Conservation (phyloP, 1,139 yeast species). For the Arxiozyma bovina region DNA sequence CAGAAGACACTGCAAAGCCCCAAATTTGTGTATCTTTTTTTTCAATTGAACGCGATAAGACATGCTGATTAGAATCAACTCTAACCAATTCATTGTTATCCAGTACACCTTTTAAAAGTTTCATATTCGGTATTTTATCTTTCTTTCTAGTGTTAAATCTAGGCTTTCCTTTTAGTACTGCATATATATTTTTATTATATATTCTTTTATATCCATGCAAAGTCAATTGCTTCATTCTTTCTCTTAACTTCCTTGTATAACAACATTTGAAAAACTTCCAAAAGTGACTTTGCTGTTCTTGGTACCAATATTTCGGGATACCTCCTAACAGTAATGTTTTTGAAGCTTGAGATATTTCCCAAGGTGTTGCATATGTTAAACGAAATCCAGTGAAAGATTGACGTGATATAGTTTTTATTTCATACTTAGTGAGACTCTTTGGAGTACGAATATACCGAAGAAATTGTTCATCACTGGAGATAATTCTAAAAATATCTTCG, state of each 20-base stretch:
- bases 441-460: not conserved
- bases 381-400: constrained; percentile 59
- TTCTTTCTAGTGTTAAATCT: not conserved
- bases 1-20: too few species aligned
- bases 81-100: not conserved
- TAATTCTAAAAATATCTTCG: not conserved
- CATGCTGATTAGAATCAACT: not conserved
- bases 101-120: not conserved
- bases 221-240: constrained; percentile 9
- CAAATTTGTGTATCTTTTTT: not conserved
- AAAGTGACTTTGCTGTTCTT: constrained; percentile 28
- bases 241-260: constrained; percentile 23
- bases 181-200: constrained; percentile 3
- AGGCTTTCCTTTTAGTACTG: not conserved
- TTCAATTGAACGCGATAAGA: not conserved
- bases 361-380: constrained; percentile 45
- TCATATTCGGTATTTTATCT: not conserved
- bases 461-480: not conserved
- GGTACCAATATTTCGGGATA: constrained; percentile 56
- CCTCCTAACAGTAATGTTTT: constrained; percentile 52
- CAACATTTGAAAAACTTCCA: constrained; percentile 16
- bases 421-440: not conserved
- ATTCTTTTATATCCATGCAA: constrained; percentile 11
- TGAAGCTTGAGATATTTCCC: constrained; percentile 38
- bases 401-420: constrained; percentile 26